phyloP scores from a whole-genome alignment of 148 eudicot species.

The Hydrangea macrophylla region DNA sequence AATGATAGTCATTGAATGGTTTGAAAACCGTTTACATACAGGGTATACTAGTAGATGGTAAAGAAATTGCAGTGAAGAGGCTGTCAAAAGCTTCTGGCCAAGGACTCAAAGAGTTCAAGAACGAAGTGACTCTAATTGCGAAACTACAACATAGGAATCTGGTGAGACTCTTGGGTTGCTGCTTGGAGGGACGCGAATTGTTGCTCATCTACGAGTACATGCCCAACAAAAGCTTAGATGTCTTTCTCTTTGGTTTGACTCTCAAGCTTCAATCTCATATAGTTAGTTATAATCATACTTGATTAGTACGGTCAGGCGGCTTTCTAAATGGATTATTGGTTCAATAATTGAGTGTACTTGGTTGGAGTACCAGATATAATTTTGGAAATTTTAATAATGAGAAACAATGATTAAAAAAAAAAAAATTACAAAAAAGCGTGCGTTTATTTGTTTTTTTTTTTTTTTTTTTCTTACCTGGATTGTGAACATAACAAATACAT shows the following conservation, averaged over 20 bases:
- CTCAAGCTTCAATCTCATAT: not conserved
- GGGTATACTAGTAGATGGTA: conserved; percentile 37
- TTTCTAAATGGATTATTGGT: too few species aligned
- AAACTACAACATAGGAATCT: conserved; percentile 50
- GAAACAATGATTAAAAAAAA: too few species aligned
- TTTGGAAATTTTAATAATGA: too few species aligned
- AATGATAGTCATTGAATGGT: not conserved
- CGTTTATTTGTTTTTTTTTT: too few species aligned
- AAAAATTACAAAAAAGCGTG: too few species aligned
- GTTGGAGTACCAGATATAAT: too few species aligned
- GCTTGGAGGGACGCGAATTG: conserved; percentile 30
- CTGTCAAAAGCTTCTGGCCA: conserved; percentile 38
- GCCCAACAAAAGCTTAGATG: conserved; percentile 32
- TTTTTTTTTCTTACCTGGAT: too few species aligned
- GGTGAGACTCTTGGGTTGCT: conserved; percentile 42
- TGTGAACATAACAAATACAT: too few species aligned
- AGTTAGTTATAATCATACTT: too few species aligned
- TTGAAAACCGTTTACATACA: not conserved
- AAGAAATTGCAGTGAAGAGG: conserved; percentile 39
- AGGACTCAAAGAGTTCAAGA: conserved; percentile 38
- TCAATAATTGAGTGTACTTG: too few species aligned
- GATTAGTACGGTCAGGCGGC: too few species aligned
- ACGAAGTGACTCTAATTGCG: conserved; percentile 31
- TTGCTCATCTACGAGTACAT: conserved; percentile 38
- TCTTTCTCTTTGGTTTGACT: conserved; percentile 29